Percentiles rank a stretch among this genome's conserved stretches.
Conservation (phyloP, 139 green algal genomes). For the Chlamydomonas schloesseri region DNA sequence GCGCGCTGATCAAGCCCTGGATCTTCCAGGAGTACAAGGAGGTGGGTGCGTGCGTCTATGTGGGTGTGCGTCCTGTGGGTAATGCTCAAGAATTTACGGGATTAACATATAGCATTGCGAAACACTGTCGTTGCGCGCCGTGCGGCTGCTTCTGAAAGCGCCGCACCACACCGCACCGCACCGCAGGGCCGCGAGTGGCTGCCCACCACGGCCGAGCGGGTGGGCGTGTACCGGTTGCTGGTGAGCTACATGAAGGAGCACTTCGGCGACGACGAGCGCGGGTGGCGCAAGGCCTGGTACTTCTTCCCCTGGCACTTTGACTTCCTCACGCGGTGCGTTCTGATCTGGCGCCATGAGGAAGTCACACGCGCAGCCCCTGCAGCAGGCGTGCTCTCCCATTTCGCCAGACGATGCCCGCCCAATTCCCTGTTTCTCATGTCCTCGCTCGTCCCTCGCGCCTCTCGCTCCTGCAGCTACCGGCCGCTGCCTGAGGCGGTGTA, state of each 20-base stretch:
- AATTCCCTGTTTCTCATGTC: too few relatives aligned
- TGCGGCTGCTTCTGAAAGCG: too few relatives aligned
- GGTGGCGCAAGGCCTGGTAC: constrained; percentile 78
- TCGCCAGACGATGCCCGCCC: too few relatives aligned
- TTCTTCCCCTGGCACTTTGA: constrained; percentile 90
- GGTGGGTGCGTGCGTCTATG: too few relatives aligned
- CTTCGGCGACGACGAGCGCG: constrained; percentile 85
- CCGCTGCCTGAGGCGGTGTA: constrained; percentile 74
- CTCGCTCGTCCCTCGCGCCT: neutral
- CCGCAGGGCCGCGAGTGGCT: constrained; percentile 68
- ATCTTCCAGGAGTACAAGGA: constrained; percentile 85
- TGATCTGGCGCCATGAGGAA: too few relatives aligned
- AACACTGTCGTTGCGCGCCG: too few relatives aligned
- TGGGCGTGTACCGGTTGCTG: constrained; percentile 85
- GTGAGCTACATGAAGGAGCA: constrained; percentile 71
- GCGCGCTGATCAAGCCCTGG: constrained; percentile 90
- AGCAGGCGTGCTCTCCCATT: too few relatives aligned
- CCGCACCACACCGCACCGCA: too few relatives aligned
- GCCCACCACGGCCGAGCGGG: constrained; percentile 70
- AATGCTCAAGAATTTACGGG: too few relatives aligned
- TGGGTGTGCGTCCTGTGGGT: too few relatives aligned
- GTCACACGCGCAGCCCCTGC: too few relatives aligned
- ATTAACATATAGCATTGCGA: too few relatives aligned
- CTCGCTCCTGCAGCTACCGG: constrained; percentile 64
- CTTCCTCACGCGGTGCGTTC: constrained; percentile 78